Conservation (phyloP, 192 early-diverging fungal genomes). For the Oehlia diaphana region DNA sequence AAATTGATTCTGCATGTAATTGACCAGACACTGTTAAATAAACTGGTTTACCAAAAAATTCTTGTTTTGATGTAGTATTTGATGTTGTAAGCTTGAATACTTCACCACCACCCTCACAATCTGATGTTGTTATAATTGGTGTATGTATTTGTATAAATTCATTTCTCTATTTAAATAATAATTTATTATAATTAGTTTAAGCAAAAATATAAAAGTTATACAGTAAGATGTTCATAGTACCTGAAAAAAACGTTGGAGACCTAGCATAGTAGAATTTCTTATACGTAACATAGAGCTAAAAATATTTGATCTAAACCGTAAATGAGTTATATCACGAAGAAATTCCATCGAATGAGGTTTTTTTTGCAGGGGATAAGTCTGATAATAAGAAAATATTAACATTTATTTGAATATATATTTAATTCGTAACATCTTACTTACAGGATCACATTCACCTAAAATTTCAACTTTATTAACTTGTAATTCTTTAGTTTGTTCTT, state of each 20-base stretch:
- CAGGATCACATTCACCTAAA: slow-evolving; percentile 61
- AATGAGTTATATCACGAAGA: slow-evolving; percentile 72
- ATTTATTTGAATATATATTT: background rate
- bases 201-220: too few species aligned
- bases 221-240: slow-evolving; percentile 29
- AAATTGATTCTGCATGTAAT: slow-evolving; percentile 79
- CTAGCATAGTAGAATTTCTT: slow-evolving; percentile 63
- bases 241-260: slow-evolving; percentile 75
- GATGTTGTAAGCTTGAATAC: slow-evolving; percentile 62
- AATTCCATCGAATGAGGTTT: slow-evolving; percentile 76
- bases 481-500: slow-evolving; percentile 72
- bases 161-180: slow-evolving; percentile 45
- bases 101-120: slow-evolving; percentile 91
- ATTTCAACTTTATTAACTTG: slow-evolving; percentile 55
- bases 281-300: slow-evolving; percentile 74
- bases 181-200: background rate
- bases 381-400: slow-evolving; percentile 2
- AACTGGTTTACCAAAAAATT: slow-evolving; percentile 74
- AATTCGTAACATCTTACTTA: slow-evolving; percentile 22
- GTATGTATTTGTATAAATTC: slow-evolving; percentile 80
- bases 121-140: slow-evolving; percentile 78
- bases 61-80: background rate
- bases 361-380: slow-evolving; percentile 87
- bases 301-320: slow-evolving; percentile 75
- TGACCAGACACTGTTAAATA: slow-evolving; percentile 87